Percentiles rank a stretch among this genome's conserved stretches.
Conservation (phyloP, 805 yeast genomes). For the Metschnikowia amazonensis region DNA sequence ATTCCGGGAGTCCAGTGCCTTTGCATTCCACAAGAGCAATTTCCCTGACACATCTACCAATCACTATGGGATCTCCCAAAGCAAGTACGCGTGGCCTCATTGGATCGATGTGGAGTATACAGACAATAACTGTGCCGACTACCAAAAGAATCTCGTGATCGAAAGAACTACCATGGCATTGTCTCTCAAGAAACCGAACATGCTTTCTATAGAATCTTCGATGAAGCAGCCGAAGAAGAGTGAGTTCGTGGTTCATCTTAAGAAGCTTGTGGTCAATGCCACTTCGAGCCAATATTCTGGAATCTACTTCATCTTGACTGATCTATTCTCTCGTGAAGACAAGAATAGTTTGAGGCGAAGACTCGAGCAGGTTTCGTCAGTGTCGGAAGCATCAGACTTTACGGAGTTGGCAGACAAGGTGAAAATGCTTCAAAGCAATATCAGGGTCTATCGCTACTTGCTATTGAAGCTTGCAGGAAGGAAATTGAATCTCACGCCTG, state of each 20-base stretch:
- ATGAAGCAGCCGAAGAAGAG: slow-evolving; percentile 22
- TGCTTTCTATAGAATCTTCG: slow-evolving; percentile 35
- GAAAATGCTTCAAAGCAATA: slow-evolving; percentile 27
- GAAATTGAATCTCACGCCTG: slow-evolving; percentile 20
- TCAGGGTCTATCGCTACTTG: slow-evolving; percentile 30
- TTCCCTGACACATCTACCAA: slow-evolving; percentile 7
- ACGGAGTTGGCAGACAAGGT: slow-evolving; percentile 31
- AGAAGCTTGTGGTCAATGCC: slow-evolving; percentile 38
- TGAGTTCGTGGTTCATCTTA: slow-evolving; percentile 31
- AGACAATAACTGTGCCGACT: slow-evolving; percentile 25
- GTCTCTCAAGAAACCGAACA: slow-evolving; percentile 49
- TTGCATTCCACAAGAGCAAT: slow-evolving; percentile 43
- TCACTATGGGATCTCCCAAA: slow-evolving; percentile 7
- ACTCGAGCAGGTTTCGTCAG: slow-evolving; percentile 34
- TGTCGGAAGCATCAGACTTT: slow-evolving; percentile 36
- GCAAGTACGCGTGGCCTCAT: slow-evolving; percentile 14
- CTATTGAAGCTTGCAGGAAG: slow-evolving; percentile 39
- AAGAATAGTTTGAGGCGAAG: slow-evolving; percentile 36
- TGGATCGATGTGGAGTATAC: slow-evolving; percentile 21
- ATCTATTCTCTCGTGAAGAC: slow-evolving; percentile 30
- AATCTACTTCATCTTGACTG: slow-evolving; percentile 32
- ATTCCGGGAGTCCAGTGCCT: slow-evolving; percentile 53
- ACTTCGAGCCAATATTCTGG: slow-evolving; percentile 38
- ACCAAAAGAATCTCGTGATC: slow-evolving; percentile 27
- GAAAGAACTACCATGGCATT: slow-evolving; percentile 41